Conservation (phyloP, 306 rosid genomes). For the Sophora flavescens region DNA sequence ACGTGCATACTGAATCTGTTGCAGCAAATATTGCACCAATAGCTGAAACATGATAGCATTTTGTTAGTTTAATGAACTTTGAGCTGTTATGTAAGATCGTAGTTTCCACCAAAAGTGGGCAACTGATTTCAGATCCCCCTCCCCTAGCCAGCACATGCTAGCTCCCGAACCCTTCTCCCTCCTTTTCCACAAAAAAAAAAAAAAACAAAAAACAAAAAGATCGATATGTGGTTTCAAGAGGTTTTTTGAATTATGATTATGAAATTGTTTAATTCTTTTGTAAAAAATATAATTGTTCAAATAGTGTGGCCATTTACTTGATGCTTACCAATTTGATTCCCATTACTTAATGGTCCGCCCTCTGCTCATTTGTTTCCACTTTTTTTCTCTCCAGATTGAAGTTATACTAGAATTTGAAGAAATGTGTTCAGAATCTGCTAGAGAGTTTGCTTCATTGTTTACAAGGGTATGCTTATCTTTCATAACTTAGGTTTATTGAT, state of each 20-base stretch:
- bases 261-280: background rate
- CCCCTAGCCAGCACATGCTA: background rate
- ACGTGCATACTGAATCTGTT: slow-evolving; percentile 98
- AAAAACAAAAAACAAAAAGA: no score
- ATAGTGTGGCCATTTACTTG: background rate
- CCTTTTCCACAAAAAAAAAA: background rate
- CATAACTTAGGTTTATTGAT: slow-evolving; percentile 3
- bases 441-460: slow-evolving; percentile 76
- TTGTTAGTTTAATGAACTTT: no score
- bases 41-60: no score
- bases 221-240: background rate
- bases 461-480: slow-evolving; percentile 62
- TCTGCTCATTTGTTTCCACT: slow-evolving; percentile 27
- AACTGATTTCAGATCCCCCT: background rate
- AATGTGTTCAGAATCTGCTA: slow-evolving; percentile 88
- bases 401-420: slow-evolving; percentile 92
- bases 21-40: slow-evolving; percentile 98
- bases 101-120: background rate
- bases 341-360: slow-evolving; percentile 10
- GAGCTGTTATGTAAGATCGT: no score
- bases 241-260: background rate
- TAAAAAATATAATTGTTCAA: background rate
- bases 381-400: slow-evolving; percentile 71
- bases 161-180: background rate
- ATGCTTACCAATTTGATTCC: slow-evolving; percentile 21